Evolutionary conservation across 192 early-diverging fungal species (phyloP).

Genomic region (Rhizoclosmatium globosum): DNA sequence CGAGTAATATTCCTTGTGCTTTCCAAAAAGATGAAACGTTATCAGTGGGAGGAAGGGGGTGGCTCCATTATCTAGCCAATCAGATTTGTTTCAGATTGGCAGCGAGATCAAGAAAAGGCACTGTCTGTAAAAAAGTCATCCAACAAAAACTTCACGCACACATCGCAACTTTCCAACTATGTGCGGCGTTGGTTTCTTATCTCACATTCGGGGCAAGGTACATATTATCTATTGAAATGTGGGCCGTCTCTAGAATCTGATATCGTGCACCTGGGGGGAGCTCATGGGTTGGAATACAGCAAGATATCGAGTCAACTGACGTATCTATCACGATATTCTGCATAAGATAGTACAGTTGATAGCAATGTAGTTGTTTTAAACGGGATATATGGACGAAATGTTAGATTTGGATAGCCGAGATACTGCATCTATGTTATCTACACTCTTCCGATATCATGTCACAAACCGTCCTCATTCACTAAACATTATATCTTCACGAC

Average conservation of each 20-base stretch:
- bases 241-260: no score
- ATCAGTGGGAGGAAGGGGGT: not conserved
- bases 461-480: not conserved
- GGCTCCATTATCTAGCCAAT: not conserved
- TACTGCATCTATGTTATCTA: not conserved
- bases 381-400: no score
- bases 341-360: no score
- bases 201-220: slow-evolving; percentile 85
- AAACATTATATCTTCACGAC: not conserved
- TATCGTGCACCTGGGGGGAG: slow-evolving; percentile 11
- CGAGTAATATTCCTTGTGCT: not conserved
- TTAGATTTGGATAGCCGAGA: not conserved
- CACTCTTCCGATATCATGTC: not conserved
- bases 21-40: not conserved
- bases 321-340: not conserved
- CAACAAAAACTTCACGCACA: slow-evolving; percentile 75
- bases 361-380: no score
- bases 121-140: slow-evolving; percentile 67
- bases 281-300: not conserved
- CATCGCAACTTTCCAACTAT: slow-evolving; percentile 86
- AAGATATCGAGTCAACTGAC: not conserved
- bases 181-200: slow-evolving; percentile 98
- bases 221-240: not conserved
- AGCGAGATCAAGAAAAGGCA: not conserved
- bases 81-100: not conserved